Evolutionary conservation across 116 monocot genomes (phyloP).

Genomic region (Zostera marina): DNA sequence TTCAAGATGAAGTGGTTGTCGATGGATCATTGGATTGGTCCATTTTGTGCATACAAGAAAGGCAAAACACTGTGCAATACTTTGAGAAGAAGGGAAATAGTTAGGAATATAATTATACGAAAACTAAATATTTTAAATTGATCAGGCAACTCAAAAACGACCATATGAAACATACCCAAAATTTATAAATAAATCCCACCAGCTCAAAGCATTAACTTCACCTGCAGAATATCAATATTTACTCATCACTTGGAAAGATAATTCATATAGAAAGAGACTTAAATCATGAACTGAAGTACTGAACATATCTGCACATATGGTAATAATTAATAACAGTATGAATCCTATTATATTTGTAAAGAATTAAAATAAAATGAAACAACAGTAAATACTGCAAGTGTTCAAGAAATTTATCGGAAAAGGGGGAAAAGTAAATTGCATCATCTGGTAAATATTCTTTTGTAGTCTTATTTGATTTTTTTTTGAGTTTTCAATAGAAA

Average conservation of each 20-base stretch:
- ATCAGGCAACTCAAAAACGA: neutral
- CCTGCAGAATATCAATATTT: conserved; percentile 5
- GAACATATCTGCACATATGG: too few relatives aligned
- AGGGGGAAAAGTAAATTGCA: too few relatives aligned
- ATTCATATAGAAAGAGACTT: neutral
- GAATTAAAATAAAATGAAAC: too few relatives aligned
- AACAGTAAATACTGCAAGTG: too few relatives aligned
- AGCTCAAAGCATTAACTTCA: conserved; percentile 27
- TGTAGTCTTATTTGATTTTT: too few relatives aligned
- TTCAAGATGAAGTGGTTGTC: conserved; percentile 41
- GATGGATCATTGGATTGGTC: conserved; percentile 93
- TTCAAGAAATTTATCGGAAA: too few relatives aligned
- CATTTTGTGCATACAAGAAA: conserved; percentile 98
- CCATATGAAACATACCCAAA: conserved; percentile 47
- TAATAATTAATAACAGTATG: too few relatives aligned
- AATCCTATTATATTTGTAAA: too few relatives aligned
- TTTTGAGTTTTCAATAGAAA: too few relatives aligned
- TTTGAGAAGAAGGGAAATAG: conserved; percentile 12
- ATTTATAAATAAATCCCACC: conserved; percentile 99
- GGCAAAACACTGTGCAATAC: conserved; percentile 94
- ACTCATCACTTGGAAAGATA: neutral
- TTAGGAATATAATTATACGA: neutral
- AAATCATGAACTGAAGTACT: too few relatives aligned
- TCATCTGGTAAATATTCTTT: too few relatives aligned
- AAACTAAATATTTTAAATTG: neutral